phyloP scores from a whole-genome alignment of 2,329 filamentous ascomycete species.

The Hypoxylon sp. region DNA sequence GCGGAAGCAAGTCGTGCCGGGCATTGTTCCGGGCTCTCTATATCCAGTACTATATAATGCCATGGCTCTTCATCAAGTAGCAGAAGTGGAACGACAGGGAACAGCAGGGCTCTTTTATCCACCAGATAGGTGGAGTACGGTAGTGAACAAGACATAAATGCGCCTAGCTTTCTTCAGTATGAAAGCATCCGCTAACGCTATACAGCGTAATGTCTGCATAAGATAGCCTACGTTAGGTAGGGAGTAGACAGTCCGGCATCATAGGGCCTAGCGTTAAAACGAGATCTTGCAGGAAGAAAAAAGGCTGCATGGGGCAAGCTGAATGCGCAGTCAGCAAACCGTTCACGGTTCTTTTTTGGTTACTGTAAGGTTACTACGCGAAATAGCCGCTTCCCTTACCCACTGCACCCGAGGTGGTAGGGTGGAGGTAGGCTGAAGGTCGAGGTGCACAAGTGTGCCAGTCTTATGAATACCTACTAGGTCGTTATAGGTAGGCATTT shows the following conservation, averaged over 20 bases:
- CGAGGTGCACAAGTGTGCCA: background rate
- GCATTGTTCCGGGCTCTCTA: slow-evolving; percentile 26
- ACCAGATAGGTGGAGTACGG: slow-evolving; percentile 28
- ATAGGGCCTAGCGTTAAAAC: slow-evolving; percentile 39
- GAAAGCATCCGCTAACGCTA: slow-evolving; percentile 25
- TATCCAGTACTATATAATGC: slow-evolving; percentile 15
- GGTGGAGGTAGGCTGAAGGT: slow-evolving; percentile 5
- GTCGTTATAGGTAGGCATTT: slow-evolving; percentile 20
- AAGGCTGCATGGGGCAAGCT: slow-evolving; percentile 35
- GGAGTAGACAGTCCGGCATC: slow-evolving; percentile 12
- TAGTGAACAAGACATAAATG: slow-evolving; percentile 20
- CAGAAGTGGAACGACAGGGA: slow-evolving; percentile 16
- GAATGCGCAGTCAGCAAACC: slow-evolving; percentile 40
- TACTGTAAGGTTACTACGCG: slow-evolving; percentile 18
- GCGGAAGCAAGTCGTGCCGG: slow-evolving; percentile 19
- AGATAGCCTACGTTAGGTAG: slow-evolving; percentile 15
- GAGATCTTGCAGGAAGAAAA: slow-evolving; percentile 39
- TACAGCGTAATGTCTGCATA: slow-evolving; percentile 31
- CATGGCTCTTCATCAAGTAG: slow-evolving; percentile 26
- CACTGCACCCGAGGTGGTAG: slow-evolving; percentile 31
- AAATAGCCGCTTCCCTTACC: slow-evolving; percentile 45
- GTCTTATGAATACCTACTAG: slow-evolving; percentile 9
- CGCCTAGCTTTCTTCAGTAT: slow-evolving; percentile 31
- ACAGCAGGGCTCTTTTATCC: slow-evolving; percentile 28
- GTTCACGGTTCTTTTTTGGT: slow-evolving; percentile 33